phyloP scores from a whole-genome alignment of 2,329 filamentous ascomycete species.

The Xylariaceae sp. region DNA sequence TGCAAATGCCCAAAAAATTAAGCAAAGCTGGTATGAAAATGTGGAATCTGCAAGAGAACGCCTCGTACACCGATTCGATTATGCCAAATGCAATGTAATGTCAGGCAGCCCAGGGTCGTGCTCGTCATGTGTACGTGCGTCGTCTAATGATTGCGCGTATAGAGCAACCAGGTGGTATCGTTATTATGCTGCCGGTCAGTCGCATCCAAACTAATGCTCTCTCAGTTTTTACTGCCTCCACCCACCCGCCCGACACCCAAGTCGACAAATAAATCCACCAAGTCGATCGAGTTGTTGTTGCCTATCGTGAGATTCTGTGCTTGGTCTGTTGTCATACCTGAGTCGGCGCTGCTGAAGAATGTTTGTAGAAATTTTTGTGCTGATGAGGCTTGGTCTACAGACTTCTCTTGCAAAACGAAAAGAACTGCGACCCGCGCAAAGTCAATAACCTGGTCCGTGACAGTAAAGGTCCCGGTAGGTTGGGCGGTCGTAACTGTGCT shows the following conservation, averaged over 20 bases:
- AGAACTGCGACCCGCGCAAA: constrained; percentile 69
- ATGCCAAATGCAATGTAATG: constrained; percentile 23
- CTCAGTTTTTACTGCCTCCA: constrained; percentile 29
- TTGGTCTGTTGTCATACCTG: constrained; percentile 41
- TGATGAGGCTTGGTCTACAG: constrained; percentile 54
- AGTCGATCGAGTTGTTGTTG: constrained; percentile 54
- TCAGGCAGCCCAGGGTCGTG: background rate
- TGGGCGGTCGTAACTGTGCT: constrained; percentile 33
- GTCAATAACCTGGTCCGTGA: constrained; percentile 64
- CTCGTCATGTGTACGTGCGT: constrained; percentile 14
- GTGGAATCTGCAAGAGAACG: background rate
- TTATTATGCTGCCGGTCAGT: constrained; percentile 5
- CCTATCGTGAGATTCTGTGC: constrained; percentile 52
- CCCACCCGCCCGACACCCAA: constrained; percentile 36
- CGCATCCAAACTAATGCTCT: constrained; percentile 5
- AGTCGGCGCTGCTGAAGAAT: constrained; percentile 55
- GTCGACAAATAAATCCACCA: constrained; percentile 55
- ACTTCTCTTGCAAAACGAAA: constrained; percentile 64
- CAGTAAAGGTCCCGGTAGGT: constrained; percentile 49
- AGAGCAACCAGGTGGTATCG: constrained; percentile 8
- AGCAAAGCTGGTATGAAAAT: constrained; percentile 10
- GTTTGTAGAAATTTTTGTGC: constrained; percentile 61
- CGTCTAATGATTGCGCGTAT: constrained; percentile 14
- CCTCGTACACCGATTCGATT: constrained; percentile 17
- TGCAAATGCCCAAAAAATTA: constrained; percentile 23